Percentiles rank a stretch among this genome's conserved stretches.
Conservation (phyloP, 192 early-diverging fungal species). For the Diversispora epigaea region DNA sequence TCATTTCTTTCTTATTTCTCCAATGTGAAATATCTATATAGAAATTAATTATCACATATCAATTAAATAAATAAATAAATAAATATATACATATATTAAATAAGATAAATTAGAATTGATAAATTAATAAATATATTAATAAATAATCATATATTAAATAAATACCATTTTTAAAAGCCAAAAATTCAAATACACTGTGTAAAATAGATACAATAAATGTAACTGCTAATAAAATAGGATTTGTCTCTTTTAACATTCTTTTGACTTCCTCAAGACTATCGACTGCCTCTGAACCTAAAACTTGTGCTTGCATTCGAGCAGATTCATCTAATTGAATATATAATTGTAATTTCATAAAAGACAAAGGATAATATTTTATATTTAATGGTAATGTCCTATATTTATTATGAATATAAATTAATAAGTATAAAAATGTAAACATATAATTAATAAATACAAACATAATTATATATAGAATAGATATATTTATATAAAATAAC, state of each 20-base stretch:
- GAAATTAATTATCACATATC: neutral
- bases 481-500: neutral
- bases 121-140: neutral
- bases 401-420: neutral
- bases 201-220: constrained; percentile 78
- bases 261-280: constrained; percentile 79
- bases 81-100: neutral
- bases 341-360: constrained; percentile 74
- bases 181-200: constrained; percentile 85
- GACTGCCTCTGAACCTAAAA: constrained; percentile 52
- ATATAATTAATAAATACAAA: neutral
- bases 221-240: constrained; percentile 73
- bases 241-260: constrained; percentile 89
- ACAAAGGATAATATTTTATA: constrained; percentile 62
- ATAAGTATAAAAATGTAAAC: neutral
- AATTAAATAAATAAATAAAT: neutral
- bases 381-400: constrained; percentile 62
- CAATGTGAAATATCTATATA: constrained; percentile 83
- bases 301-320: constrained; percentile 58
- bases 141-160: neutral
- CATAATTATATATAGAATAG: neutral
- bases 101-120: too few relatives aligned
- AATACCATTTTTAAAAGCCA: constrained; percentile 91
- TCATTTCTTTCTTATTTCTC: constrained; percentile 76
- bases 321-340: constrained; percentile 68